phyloP scores from a whole-genome alignment of 345 rosid species.

The Chamaenerion angustifolium region DNA sequence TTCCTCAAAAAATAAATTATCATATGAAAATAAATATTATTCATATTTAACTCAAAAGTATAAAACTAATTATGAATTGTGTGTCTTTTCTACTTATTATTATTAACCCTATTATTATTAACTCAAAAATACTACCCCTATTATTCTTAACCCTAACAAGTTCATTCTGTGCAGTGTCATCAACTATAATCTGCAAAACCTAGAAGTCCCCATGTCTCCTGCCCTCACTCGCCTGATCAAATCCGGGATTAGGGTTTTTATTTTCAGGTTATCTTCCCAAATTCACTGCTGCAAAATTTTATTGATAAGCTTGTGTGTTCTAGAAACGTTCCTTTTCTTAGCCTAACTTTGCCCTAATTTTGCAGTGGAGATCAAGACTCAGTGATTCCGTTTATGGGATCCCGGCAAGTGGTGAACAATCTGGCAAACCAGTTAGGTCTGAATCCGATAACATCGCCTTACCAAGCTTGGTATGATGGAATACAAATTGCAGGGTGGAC shows the following conservation, averaged over 20 bases:
- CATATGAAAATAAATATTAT: too few species aligned
- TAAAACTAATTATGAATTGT: too few species aligned
- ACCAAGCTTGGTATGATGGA: conserved; percentile 22
- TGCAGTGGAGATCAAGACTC: conserved; percentile 17
- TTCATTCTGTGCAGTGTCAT: not conserved
- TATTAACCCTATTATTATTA: too few species aligned
- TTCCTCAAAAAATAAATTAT: too few species aligned
- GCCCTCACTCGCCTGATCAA: too few species aligned
- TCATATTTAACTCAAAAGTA: too few species aligned
- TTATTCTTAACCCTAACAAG: too few species aligned
- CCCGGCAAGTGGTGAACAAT: conserved; percentile 13
- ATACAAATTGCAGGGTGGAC: conserved; percentile 33
- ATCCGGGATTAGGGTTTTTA: too few species aligned
- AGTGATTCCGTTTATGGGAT: conserved; percentile 20
- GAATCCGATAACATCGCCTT: conserved; percentile 22
- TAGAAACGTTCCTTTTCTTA: too few species aligned
- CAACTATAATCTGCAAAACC: not conserved
- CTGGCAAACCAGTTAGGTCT: conserved; percentile 16
- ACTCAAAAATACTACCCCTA: too few species aligned
- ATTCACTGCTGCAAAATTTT: not conserved
- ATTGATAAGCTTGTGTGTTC: not conserved
- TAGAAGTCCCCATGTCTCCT: too few species aligned
- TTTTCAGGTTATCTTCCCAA: not conserved
- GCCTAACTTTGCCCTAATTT: not conserved
- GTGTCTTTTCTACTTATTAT: too few species aligned